A percentile compares a stretch with the other conserved stretches of the same genome.
These are phyloP conservation scores for Mollisia scopiformis DNA, from an alignment of 2,329 filamentous ascomycete species.

Conservation along the genomic window DNA sequence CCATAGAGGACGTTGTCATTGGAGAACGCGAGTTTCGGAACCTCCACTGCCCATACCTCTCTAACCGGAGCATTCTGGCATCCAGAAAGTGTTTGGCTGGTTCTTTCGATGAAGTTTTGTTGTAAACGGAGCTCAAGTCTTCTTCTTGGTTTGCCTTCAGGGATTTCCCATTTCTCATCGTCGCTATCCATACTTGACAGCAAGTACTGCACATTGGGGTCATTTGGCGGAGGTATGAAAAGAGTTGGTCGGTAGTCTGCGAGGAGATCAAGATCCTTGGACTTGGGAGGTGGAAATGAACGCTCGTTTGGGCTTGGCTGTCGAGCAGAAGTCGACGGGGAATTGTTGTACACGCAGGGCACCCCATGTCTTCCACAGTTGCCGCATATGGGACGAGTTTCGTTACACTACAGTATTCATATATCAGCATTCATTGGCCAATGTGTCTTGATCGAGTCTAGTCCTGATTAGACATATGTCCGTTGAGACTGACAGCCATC, in stretches of 20 bases:
- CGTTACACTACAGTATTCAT: conserved; percentile 25
- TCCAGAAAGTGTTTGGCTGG: not conserved
- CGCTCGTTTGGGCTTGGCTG: not conserved
- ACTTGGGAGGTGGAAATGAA: not conserved
- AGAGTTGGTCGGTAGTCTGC: not conserved
- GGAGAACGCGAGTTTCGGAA: not conserved
- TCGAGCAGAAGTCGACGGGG: conserved; percentile 3
- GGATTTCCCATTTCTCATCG: not conserved
- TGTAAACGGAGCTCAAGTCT: not conserved
- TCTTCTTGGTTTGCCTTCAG: not conserved
- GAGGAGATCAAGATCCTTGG: not conserved
- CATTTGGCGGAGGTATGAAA: not conserved
- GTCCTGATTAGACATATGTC: not conserved
- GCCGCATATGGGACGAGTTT: conserved; percentile 19
- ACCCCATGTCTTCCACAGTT: conserved; percentile 23
- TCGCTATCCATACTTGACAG: not conserved
- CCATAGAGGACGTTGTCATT: not conserved
- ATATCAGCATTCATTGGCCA: not conserved
- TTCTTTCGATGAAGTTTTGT: conserved; percentile 2
- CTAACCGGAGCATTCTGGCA: not conserved
- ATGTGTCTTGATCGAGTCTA: not conserved
- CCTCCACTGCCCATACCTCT: not conserved
- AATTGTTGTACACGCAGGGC: conserved; percentile 16
- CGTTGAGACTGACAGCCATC: not conserved
- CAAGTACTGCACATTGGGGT: not conserved